Evolutionary conservation across 2,329 filamentous ascomycete genomes (phyloP).

Genomic region (Penicillium hesseltinei): DNA sequence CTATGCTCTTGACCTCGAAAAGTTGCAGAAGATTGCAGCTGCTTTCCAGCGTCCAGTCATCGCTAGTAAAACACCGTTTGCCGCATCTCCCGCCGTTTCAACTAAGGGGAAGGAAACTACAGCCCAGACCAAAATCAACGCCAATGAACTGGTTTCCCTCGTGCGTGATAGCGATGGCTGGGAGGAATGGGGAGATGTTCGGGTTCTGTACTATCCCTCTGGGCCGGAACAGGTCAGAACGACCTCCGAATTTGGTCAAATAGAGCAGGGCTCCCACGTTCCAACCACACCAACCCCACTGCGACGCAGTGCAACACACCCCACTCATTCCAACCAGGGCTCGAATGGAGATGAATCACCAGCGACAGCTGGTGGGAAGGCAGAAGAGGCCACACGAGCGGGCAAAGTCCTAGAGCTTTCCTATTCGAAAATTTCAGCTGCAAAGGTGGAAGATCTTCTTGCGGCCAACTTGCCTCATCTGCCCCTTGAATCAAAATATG

Average conservation of each 20-base stretch:
- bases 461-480: slow-evolving; percentile 58
- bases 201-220: slow-evolving; percentile 71
- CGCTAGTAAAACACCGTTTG: slow-evolving; percentile 50
- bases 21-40: slow-evolving; percentile 76
- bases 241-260: slow-evolving; percentile 29
- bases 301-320: slow-evolving; percentile 64
- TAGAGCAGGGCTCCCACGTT: slow-evolving; percentile 43
- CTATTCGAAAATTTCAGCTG: slow-evolving; percentile 44
- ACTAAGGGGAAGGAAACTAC: slow-evolving; percentile 76
- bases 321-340: slow-evolving; percentile 50
- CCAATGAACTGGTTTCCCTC: slow-evolving; percentile 79
- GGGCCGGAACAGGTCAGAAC: slow-evolving; percentile 35
- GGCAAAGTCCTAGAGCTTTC: slow-evolving; percentile 65
- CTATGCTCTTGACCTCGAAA: slow-evolving; percentile 71
- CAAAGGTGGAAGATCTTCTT: slow-evolving; percentile 39
- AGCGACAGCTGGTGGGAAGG: slow-evolving; percentile 47
- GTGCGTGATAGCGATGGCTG: slow-evolving; percentile 60
- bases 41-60: slow-evolving; percentile 75
- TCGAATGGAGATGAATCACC: slow-evolving; percentile 49
- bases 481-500: slow-evolving; percentile 72
- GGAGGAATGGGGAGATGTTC: slow-evolving; percentile 78
- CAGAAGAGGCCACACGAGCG: slow-evolving; percentile 39
- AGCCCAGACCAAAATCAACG: slow-evolving; percentile 57
- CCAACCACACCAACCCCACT: slow-evolving; percentile 74
- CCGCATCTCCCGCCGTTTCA: slow-evolving; percentile 52